phyloP scores from a whole-genome alignment of 805 yeast species.

The Spathaspora sp. region DNA sequence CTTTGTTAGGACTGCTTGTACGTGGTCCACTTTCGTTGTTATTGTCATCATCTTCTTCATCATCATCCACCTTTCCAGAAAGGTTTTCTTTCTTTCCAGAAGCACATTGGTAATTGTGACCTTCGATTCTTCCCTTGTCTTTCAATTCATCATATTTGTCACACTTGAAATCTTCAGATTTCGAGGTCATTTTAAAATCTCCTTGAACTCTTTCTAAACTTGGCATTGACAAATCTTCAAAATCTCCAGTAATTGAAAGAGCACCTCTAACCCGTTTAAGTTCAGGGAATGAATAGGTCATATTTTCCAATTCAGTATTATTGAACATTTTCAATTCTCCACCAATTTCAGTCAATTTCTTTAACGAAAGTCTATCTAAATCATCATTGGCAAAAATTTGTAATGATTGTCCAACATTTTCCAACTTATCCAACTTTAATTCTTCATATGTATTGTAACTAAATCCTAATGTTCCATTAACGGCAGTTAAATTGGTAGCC shows the following conservation, averaged over 20 bases:
- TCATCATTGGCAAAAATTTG: slow-evolving; percentile 42
- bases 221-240: slow-evolving; percentile 37
- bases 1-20: neutral
- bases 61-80: neutral
- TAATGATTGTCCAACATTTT: slow-evolving; percentile 35
- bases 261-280: slow-evolving; percentile 39
- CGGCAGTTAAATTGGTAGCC: slow-evolving; percentile 29
- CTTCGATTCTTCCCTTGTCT: slow-evolving; percentile 30
- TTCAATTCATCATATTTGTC: slow-evolving; percentile 30
- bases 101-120: slow-evolving; percentile 42
- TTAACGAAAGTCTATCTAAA: slow-evolving; percentile 25
- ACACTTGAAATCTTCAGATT: slow-evolving; percentile 37
- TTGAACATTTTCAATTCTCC: slow-evolving; percentile 41
- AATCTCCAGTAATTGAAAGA: slow-evolving; percentile 32
- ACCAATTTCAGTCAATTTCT: slow-evolving; percentile 30
- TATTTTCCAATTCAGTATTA: slow-evolving; percentile 34
- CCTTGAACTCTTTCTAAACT: slow-evolving; percentile 37
- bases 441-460: slow-evolving; percentile 37
- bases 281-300: slow-evolving; percentile 22
- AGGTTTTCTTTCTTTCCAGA: slow-evolving; percentile 17
- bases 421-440: slow-evolving; percentile 26
- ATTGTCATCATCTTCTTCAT: neutral
- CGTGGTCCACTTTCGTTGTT: too few relatives aligned
- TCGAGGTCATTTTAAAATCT: slow-evolving; percentile 34
- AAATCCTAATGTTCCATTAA: slow-evolving; percentile 38